These are phyloP conservation scores for Bipolaris cookei DNA, from an alignment of 2,329 filamentous ascomycete species.

Conservation along the genomic window DNA sequence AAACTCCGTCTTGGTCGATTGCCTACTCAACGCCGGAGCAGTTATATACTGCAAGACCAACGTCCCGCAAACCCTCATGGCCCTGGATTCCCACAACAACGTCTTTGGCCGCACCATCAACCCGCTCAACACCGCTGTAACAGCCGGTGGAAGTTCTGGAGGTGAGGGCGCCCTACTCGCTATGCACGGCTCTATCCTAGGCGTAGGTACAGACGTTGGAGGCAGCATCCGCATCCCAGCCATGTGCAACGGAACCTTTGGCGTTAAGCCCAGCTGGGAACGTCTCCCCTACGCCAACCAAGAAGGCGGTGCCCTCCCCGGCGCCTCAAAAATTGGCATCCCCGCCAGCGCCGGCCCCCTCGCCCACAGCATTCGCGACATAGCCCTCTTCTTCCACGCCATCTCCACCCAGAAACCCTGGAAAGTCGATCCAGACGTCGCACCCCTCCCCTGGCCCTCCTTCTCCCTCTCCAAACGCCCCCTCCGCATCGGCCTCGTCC, in stretches of 20 bases:
- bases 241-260: constrained; percentile 58
- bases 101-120: constrained; percentile 57
- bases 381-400: constrained; percentile 61
- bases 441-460: constrained; percentile 49
- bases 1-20: constrained; percentile 52
- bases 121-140: constrained; percentile 55
- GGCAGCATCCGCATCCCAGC: constrained; percentile 61
- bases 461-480: constrained; percentile 31
- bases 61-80: constrained; percentile 61
- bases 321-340: constrained; percentile 55
- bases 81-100: constrained; percentile 61
- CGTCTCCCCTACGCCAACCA: constrained; percentile 62
- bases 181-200: constrained; percentile 56
- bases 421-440: constrained; percentile 54
- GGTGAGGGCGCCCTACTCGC: constrained; percentile 61
- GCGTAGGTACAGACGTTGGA: constrained; percentile 63
- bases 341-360: constrained; percentile 56
- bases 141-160: constrained; percentile 60
- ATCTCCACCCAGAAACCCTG: constrained; percentile 62
- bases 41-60: constrained; percentile 63
- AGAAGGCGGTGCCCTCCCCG: constrained; percentile 55
- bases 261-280: constrained; percentile 54
- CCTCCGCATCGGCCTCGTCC: constrained; percentile 57
- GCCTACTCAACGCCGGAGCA: constrained; percentile 55
- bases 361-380: constrained; percentile 57